Evolutionary conservation across 2,329 filamentous ascomycete species (phyloP).

Genomic region (Nakataea oryzae): DNA sequence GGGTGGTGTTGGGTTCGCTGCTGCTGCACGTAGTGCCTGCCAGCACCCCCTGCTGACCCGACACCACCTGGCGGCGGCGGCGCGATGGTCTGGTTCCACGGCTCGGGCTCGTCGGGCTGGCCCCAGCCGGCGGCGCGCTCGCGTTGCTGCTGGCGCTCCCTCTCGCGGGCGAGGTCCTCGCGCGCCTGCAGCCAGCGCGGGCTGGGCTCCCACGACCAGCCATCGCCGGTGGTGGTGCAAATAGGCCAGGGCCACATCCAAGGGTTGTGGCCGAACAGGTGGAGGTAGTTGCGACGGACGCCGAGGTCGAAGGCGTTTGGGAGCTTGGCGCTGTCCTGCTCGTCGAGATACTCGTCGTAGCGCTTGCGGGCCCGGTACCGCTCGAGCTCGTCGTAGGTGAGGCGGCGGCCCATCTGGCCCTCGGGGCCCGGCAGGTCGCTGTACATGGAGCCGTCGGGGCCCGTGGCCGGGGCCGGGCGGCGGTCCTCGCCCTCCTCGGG

Average conservation of each 20-base stretch:
- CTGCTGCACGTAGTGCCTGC: slow-evolving; percentile 8
- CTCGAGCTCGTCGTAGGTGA: slow-evolving; percentile 46
- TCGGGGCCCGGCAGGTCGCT: slow-evolving; percentile 8
- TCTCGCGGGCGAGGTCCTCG: slow-evolving; percentile 47
- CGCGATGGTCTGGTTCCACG: slow-evolving; percentile 10
- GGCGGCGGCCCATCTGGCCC: slow-evolving; percentile 26
- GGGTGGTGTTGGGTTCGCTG: not conserved
- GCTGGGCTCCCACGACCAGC: slow-evolving; percentile 88
- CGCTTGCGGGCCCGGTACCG: slow-evolving; percentile 41
- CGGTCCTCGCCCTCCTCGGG: slow-evolving; percentile 68
- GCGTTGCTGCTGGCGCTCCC: slow-evolving; percentile 48
- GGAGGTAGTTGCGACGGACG: slow-evolving; percentile 64
- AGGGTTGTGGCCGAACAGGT: slow-evolving; percentile 69
- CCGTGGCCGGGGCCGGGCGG: slow-evolving; percentile 3
- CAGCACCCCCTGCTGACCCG: not conserved
- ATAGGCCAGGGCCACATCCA: slow-evolving; percentile 72
- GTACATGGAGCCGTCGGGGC: slow-evolving; percentile 4
- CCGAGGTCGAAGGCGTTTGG: slow-evolving; percentile 93
- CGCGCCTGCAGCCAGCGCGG: slow-evolving; percentile 65
- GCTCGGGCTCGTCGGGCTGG: slow-evolving; percentile 17
- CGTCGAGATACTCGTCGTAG: slow-evolving; percentile 71
- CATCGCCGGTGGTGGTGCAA: slow-evolving; percentile 78
- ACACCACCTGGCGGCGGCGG: slow-evolving; percentile 2
- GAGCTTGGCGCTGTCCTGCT: slow-evolving; percentile 76
- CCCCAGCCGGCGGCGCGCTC: slow-evolving; percentile 63